Conservation (phyloP, 2,329 filamentous ascomycete genomes). For the Trichophyton simii region DNA sequence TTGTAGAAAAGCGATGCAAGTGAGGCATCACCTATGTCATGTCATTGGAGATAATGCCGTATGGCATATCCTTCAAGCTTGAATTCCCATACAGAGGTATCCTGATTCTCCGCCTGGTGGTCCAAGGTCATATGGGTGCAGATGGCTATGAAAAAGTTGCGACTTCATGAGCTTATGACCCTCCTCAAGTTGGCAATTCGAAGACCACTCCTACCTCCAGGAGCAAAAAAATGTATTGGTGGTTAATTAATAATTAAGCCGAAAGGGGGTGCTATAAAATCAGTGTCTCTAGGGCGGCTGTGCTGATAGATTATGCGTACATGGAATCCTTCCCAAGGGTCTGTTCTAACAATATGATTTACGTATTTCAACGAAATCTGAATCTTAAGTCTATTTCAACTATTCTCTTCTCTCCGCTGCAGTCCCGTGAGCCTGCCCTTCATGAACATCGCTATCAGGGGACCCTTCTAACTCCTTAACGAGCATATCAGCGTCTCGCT, state of each 20-base stretch:
- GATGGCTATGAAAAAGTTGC: not conserved
- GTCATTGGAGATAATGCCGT: not conserved
- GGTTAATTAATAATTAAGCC: not conserved
- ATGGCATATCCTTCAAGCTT: no score
- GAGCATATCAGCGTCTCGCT: slow-evolving; percentile 52
- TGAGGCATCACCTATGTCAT: slow-evolving; percentile 28
- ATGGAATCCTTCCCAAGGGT: not conserved
- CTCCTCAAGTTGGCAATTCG: not conserved
- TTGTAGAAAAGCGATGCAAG: slow-evolving; percentile 95
- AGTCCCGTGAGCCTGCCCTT: not conserved
- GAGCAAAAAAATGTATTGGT: not conserved
- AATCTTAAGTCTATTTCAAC: not conserved
- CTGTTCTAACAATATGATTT: not conserved
- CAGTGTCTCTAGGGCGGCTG: not conserved
- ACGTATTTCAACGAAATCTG: not conserved
- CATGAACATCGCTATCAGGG: not conserved
- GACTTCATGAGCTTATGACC: not conserved
- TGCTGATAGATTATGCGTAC: not conserved
- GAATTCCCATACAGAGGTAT: not conserved
- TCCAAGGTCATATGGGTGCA: no score
- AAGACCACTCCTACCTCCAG: not conserved
- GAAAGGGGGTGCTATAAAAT: not conserved
- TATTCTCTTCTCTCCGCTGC: not conserved
- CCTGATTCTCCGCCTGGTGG: not conserved
- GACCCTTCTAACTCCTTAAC: slow-evolving; percentile 38